A percentile compares a stretch with the other conserved stretches of the same genome.
phyloP scores from a whole-genome alignment of 495 filamentous ascomycete species.

The Aspergillus sclerotiicarbonarius region DNA sequence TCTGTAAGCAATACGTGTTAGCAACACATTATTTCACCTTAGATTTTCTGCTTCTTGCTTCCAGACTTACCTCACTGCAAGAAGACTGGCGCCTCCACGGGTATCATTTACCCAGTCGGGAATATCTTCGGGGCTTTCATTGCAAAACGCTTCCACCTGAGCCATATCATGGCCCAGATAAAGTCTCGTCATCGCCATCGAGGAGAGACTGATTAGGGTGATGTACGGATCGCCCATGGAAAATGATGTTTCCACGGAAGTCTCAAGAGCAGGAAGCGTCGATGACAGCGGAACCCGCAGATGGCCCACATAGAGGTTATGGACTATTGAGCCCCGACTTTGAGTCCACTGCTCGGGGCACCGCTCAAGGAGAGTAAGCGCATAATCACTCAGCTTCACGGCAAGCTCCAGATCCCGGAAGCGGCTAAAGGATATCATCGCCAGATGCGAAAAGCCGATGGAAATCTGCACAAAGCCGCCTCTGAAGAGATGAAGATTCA shows the following conservation, averaged over 20 bases:
- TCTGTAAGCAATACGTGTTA: constrained; percentile 28
- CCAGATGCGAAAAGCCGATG: constrained; percentile 71
- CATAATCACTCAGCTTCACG: constrained; percentile 59
- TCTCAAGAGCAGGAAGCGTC: constrained; percentile 61
- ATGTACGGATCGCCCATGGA: constrained; percentile 72
- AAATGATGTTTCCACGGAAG: constrained; percentile 67
- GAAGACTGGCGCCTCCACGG: constrained; percentile 73
- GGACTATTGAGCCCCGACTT: constrained; percentile 68
- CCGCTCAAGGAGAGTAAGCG: constrained; percentile 63
- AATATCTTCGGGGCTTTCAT: constrained; percentile 72
- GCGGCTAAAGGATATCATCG: constrained; percentile 68
- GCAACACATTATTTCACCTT: neutral
- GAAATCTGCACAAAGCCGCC: constrained; percentile 72
- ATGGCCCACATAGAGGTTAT: constrained; percentile 73
- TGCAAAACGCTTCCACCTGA: constrained; percentile 72
- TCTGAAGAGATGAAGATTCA: constrained; percentile 62
- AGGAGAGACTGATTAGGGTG: constrained; percentile 69
- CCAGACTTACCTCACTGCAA: constrained; percentile 56
- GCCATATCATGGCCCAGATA: constrained; percentile 72
- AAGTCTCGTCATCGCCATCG: constrained; percentile 67
- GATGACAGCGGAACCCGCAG: constrained; percentile 61
- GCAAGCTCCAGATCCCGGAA: constrained; percentile 73
- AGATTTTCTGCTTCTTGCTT: too few relatives aligned
- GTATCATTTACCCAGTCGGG: constrained; percentile 71
- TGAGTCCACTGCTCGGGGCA: constrained; percentile 67